These are phyloP conservation scores for Neofusicoccum ribis DNA, from an alignment of 2,329 filamentous ascomycete species.

Conservation along the genomic window DNA sequence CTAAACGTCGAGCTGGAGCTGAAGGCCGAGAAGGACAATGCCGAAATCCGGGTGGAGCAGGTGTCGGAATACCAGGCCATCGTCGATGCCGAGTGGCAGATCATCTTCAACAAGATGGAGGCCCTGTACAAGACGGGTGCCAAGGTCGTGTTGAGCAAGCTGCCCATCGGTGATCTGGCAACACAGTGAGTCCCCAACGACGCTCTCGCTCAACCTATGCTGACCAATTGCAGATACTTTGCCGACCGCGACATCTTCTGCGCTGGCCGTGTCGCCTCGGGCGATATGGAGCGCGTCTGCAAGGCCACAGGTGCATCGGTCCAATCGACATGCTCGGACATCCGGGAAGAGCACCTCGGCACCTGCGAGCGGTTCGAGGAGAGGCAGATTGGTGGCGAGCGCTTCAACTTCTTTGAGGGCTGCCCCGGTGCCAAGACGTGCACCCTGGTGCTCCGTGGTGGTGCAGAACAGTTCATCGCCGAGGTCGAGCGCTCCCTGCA, in stretches of 20 bases:
- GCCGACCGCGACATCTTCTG: slow-evolving; percentile 98
- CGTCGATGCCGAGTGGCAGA: slow-evolving; percentile 98
- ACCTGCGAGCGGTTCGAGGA: slow-evolving; percentile 91
- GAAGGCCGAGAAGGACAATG: slow-evolving; percentile 99
- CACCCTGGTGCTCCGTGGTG: slow-evolving; percentile 90
- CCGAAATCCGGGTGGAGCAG: slow-evolving; percentile 95
- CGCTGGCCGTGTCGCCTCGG: slow-evolving; percentile 84
- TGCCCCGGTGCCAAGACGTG: slow-evolving; percentile 96
- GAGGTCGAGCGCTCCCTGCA: slow-evolving; percentile 97
- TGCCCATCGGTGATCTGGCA: slow-evolving; percentile 94
- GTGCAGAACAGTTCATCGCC: slow-evolving; percentile 98
- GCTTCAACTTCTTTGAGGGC: slow-evolving; percentile 98
- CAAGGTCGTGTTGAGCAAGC: slow-evolving; percentile 94
- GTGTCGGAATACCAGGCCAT: slow-evolving; percentile 99
- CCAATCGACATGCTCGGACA: slow-evolving; percentile 17
- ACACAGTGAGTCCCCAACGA: slow-evolving; percentile 65
- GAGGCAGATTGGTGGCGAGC: slow-evolving; percentile 93
- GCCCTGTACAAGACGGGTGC: slow-evolving; percentile 90
- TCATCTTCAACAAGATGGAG: slow-evolving; percentile 99
- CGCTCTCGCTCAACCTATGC: not conserved
- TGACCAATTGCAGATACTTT: slow-evolving; percentile 62
- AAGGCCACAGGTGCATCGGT: slow-evolving; percentile 68
- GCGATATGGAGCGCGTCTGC: slow-evolving; percentile 94
- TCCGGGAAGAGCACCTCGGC: slow-evolving; percentile 75
- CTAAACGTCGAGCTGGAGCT: slow-evolving; percentile 97